Base-by-base conservation (phyloP, 768 basidiomycete species). In the Boletus subparvulus region DNA sequence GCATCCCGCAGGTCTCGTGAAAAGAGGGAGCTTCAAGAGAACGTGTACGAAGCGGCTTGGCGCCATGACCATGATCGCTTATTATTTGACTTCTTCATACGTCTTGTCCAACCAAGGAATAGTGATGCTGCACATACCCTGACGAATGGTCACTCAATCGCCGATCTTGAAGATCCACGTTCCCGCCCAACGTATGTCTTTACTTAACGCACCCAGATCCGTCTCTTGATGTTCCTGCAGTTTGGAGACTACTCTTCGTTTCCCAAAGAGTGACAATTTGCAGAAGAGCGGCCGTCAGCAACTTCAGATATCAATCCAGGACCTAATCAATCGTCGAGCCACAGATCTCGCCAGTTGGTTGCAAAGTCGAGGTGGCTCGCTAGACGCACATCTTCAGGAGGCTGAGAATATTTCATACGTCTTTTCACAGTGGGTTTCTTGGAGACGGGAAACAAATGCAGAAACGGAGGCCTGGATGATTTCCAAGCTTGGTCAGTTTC, bases 51-150 rank as follows among this genome's bases (percentile, higher is more conserved):
- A 37, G 40, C 28, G 0, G 26, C 33, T 28, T 60, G 50, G 58
- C 50, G 55, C 13, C 49, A 57, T 43, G 55, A 58, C 35, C 55
- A 59, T 8, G 58, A 59, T 16, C 55, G 50, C 3, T 48, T 59
- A 21, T 32, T 59, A 13, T 59, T 52, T 5, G 58, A 59, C 35
- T 59, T 59, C 13, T 60, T 60, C 42, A 28, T 52, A 17, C 55
- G 58, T 0, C 55, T 52, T 5, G 6, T 48, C 4, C 41, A 48
- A 17, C 41, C 11, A 36, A 11, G 2, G 2, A 13, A 32, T 17
- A 26, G 10, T 6, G 28, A 46, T 5, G 32, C 17, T 4, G 21
- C 24, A 5, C 11, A 10, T 30, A 10, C 13, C 7, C 7, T 10
- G 2, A 13, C 12, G 2, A 37, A 24, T 14, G 16, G 16, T 30